These are phyloP conservation scores for Polychytrium aggregatum DNA, from an alignment of 192 early-diverging fungal genomes.

Conservation along the genomic window DNA sequence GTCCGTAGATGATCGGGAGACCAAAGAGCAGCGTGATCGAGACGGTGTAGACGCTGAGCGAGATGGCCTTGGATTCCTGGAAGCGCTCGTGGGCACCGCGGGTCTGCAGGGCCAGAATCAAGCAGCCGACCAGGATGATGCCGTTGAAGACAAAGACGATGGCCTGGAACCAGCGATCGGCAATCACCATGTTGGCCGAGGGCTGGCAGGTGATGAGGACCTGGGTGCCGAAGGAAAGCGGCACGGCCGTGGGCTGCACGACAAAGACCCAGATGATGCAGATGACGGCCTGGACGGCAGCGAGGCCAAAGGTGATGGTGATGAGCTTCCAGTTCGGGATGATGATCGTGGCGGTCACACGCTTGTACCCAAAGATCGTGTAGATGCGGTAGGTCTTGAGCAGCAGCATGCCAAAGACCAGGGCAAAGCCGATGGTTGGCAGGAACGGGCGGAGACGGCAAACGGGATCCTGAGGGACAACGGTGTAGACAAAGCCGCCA, in stretches of 20 bases:
- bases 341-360: background rate
- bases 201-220: background rate
- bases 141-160: slow-evolving; percentile 4
- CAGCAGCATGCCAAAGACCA: slow-evolving; percentile 2
- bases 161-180: slow-evolving; percentile 1
- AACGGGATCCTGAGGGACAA: background rate
- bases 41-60: background rate
- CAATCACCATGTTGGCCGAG: too few relatives aligned
- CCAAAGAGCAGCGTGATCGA: background rate
- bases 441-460: slow-evolving; percentile 3
- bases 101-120: slow-evolving; percentile 2
- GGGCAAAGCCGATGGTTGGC: slow-evolving; percentile 3
- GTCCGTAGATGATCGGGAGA: slow-evolving; percentile 3
- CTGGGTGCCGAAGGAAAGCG: too few relatives aligned
- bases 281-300: too few relatives aligned
- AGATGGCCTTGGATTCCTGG: slow-evolving; percentile 4
- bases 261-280: background rate
- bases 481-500: background rate
- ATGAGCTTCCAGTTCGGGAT: slow-evolving; percentile 1
- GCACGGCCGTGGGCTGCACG: background rate
- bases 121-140: background rate
- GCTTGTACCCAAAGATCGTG: slow-evolving; percentile 3
- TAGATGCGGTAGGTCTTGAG: slow-evolving; percentile 9
- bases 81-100: slow-evolving; percentile 1
- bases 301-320: background rate